These are phyloP conservation scores for Hymenoscyphus albidus DNA, from an alignment of 2,329 filamentous ascomycete genomes.

Conservation along the genomic window DNA sequence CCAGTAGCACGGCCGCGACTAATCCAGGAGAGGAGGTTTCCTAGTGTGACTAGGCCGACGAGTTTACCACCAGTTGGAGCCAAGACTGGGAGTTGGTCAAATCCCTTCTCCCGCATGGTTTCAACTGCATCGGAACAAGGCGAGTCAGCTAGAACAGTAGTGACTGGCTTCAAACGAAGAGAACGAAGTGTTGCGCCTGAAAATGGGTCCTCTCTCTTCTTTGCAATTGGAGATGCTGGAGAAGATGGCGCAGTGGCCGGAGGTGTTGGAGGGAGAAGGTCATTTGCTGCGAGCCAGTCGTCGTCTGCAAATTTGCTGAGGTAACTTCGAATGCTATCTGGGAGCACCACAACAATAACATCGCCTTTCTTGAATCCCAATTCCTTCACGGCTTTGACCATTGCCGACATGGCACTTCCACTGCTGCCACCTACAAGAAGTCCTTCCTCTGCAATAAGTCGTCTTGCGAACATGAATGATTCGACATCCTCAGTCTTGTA, in stretches of 20 bases:
- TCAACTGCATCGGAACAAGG: conserved; percentile 86
- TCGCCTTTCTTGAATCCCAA: conserved; percentile 76
- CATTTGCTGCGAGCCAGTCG: conserved; percentile 96
- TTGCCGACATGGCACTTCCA: conserved; percentile 83
- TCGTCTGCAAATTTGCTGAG: conserved; percentile 98
- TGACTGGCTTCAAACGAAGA: conserved; percentile 89
- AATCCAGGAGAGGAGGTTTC: conserved; percentile 89
- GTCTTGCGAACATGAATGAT: conserved; percentile 84
- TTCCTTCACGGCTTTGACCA: conserved; percentile 73
- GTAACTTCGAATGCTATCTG: conserved; percentile 96
- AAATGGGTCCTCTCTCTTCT: conserved; percentile 60
- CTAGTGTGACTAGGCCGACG: conserved; percentile 88
- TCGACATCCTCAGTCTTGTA: conserved; percentile 96
- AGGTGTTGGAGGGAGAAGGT: conserved; percentile 68
- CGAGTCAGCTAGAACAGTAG: conserved; percentile 69
- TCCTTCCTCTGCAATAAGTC: conserved; percentile 90
- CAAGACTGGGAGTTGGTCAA: conserved; percentile 94
- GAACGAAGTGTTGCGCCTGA: conserved; percentile 73
- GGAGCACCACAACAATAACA: conserved; percentile 83
- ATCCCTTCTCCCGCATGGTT: conserved; percentile 96
- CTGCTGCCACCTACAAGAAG: conserved; percentile 90
- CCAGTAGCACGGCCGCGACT: conserved; percentile 75
- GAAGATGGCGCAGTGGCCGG: conserved; percentile 40
- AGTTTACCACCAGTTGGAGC: conserved; percentile 65
- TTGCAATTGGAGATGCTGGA: conserved; percentile 38